Evolutionary conservation across 2,329 filamentous ascomycete species (phyloP).

Genomic region (Taxawa tesnikishii): DNA sequence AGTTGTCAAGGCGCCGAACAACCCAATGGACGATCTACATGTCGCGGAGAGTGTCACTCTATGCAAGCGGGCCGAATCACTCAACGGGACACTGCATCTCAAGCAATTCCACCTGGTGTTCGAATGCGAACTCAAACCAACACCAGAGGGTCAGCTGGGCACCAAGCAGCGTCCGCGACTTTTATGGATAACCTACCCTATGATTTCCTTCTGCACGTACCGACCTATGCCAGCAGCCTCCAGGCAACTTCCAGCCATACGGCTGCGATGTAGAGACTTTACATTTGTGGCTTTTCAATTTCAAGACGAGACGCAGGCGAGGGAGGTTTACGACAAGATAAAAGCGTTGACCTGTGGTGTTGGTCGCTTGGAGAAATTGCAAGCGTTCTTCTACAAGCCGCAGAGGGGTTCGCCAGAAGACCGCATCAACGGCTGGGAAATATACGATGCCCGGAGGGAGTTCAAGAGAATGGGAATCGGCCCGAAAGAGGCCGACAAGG

Average conservation of each 20-base stretch:
- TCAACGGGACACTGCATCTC: slow-evolving; percentile 49
- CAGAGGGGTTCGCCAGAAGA: slow-evolving; percentile 21
- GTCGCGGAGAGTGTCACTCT: slow-evolving; percentile 50
- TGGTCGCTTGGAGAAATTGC: slow-evolving; percentile 73
- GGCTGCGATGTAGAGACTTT: slow-evolving; percentile 85
- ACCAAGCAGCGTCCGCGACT: slow-evolving; percentile 47
- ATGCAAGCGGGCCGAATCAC: slow-evolving; percentile 42
- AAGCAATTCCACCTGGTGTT: slow-evolving; percentile 55
- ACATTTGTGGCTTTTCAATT: slow-evolving; percentile 90
- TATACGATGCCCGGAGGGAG: slow-evolving; percentile 79
- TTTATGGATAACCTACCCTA: slow-evolving; percentile 89
- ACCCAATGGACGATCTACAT: not conserved
- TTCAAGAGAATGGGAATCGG: slow-evolving; percentile 81
- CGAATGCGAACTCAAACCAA: slow-evolving; percentile 30
- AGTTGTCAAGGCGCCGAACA: not conserved
- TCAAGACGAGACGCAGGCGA: slow-evolving; percentile 56
- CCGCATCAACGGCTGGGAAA: slow-evolving; percentile 63
- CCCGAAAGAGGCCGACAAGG: slow-evolving; percentile 61
- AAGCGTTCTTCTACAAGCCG: slow-evolving; percentile 78
- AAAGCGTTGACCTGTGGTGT: slow-evolving; percentile 69
- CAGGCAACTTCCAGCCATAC: slow-evolving; percentile 66
- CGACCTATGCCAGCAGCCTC: slow-evolving; percentile 60
- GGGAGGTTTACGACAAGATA: slow-evolving; percentile 81
- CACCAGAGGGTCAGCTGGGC: too few relatives aligned
- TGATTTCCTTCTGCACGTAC: slow-evolving; percentile 71